Percentiles rank a stretch among this genome's conserved stretches.
These are phyloP conservation scores for Zoysia japonica DNA, from an alignment of 176 grass and related monocot species.

Conservation along the genomic window DNA sequence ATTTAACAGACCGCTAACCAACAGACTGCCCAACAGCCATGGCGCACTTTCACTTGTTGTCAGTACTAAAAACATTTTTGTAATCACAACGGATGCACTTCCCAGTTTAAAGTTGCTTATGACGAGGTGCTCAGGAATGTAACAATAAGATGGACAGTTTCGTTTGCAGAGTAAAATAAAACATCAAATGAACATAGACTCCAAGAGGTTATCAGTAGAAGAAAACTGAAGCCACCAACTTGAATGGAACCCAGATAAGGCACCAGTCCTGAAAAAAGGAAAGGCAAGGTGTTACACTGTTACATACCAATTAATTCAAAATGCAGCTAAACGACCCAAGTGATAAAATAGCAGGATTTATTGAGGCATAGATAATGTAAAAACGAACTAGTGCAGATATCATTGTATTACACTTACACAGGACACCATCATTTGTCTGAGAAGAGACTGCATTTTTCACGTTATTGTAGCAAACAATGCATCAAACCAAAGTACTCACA, in stretches of 20 bases:
- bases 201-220: slow-evolving; percentile 34
- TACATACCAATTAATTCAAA: background rate
- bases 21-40: too few species aligned
- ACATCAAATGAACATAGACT: slow-evolving; percentile 42
- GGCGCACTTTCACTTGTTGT: background rate
- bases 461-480: background rate
- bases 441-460: background rate
- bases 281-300: background rate
- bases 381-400: background rate
- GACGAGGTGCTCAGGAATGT: slow-evolving; percentile 30
- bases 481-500: background rate
- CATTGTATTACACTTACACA: too few species aligned
- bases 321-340: background rate
- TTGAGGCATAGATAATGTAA: background rate
- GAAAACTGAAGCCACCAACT: slow-evolving; percentile 19
- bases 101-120: slow-evolving; percentile 58
- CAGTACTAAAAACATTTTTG: slow-evolving; percentile 24
- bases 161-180: slow-evolving; percentile 47
- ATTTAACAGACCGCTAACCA: too few species aligned
- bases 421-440: background rate
- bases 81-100: slow-evolving; percentile 49
- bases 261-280: slow-evolving; percentile 30
- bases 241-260: slow-evolving; percentile 21
- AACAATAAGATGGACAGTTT: slow-evolving; percentile 35
- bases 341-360: background rate